Percentiles rank a stretch among this genome's conserved stretches.
These are phyloP conservation scores for Danielozyma ontarioensis DNA, from an alignment of 805 yeast species.

Conservation along the genomic window DNA sequence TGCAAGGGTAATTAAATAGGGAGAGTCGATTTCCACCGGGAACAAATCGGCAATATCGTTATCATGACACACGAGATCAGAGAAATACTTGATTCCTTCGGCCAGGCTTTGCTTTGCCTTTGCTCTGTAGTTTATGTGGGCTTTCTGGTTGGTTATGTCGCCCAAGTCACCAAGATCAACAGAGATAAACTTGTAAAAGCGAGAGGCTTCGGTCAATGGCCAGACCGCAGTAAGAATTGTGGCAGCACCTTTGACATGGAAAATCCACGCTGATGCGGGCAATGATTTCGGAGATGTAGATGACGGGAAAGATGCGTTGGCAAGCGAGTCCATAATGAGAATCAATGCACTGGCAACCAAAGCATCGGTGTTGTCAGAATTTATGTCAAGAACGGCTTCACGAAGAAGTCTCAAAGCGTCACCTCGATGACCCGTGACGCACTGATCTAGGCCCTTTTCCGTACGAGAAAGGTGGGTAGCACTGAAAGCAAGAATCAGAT, in stretches of 20 bases:
- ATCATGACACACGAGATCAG: constrained; percentile 78
- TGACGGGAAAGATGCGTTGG: constrained; percentile 72
- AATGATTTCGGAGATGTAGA: constrained; percentile 51
- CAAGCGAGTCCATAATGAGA: constrained; percentile 87
- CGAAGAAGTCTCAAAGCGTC: constrained; percentile 78
- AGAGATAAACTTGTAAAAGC: constrained; percentile 48
- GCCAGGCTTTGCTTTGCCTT: constrained; percentile 15
- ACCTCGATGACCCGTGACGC: constrained; percentile 81
- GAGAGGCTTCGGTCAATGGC: constrained; percentile 56
- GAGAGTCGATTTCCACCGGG: constrained; percentile 79
- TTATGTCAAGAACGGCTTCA: constrained; percentile 80
- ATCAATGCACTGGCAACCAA: constrained; percentile 88
- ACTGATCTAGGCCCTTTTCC: constrained; percentile 69
- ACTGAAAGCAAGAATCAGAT: constrained; percentile 81
- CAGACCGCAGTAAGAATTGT: constrained; percentile 94
- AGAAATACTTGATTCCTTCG: constrained; percentile 26
- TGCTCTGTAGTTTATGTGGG: constrained; percentile 13
- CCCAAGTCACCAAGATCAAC: constrained; percentile 89
- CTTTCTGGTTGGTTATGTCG: constrained; percentile 48
- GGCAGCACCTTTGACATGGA: constrained; percentile 95
- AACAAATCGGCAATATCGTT: constrained; percentile 78
- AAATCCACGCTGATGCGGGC: constrained; percentile 95
- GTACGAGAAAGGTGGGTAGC: constrained; percentile 86
- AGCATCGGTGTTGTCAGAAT: constrained; percentile 85
- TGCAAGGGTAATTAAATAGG: constrained; percentile 82